Evolutionary conservation across 2,329 filamentous ascomycete genomes (phyloP), one percentile per base, ranked within the genome.

Genomic region (Penicillium hesseltinei): DNA sequence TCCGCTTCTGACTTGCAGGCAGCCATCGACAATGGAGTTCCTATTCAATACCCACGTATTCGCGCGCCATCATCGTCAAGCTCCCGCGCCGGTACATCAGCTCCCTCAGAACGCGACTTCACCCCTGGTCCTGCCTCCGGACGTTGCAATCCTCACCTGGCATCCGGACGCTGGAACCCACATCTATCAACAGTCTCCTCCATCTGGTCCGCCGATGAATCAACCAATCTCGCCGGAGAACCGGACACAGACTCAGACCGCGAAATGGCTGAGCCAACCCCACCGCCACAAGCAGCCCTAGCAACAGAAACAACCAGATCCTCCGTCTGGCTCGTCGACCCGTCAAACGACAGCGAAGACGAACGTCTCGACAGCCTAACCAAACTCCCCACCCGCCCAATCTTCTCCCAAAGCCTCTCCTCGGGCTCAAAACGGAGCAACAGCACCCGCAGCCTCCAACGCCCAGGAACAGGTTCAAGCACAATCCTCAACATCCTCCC

Each of bases 111-210:
- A 7, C 69, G 68, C 23, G 71, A 72, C 48, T 69, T 71, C 36
- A 69, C 72, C 45, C 69, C 70, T 8, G 71, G 73, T 36, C 68
- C 67, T 23, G 68, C 71, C 21, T 69, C 71, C 15, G 67, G 72
- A 21, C 71, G 71, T 51, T 77, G 75, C 31, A 55, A 55, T 8
- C 53, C 53, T 8, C 46, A 51, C 38, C 10, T 55, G 21, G 53
- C 53, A 15, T 69, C 71, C 15, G 67, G 72, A 21, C 71, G 71
- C 51, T 77, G 75, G 68, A 75, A 75, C 53, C 74, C 75, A 47
- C 74, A 76, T 44, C 66, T 80, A 25, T 80, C 78, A 13, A 75
- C 75, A 9, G 75, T 80, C 5, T 75, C 75, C 2, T 80, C 79
- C 19, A 73, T 75, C 55, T 73, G 70, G 69, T 75, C 74, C 13